A percentile compares a stretch with the other conserved stretches of the same genome.
Conservation (phyloP, 2,329 filamentous ascomycete genomes). For the Botrytis medusae region DNA sequence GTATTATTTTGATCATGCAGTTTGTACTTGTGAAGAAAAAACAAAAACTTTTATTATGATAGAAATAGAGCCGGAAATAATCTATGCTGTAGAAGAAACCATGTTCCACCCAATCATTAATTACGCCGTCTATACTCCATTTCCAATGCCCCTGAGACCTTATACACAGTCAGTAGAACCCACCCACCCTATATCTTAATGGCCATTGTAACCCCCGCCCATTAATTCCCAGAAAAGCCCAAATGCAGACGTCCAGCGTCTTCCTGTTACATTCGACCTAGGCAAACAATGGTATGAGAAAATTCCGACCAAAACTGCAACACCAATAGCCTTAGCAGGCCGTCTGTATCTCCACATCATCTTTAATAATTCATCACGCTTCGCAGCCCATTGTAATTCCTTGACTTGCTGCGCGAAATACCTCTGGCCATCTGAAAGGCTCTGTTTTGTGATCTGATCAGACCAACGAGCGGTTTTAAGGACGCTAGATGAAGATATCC, state of each 20-base stretch:
- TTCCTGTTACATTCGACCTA: not conserved
- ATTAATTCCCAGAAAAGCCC: conserved; percentile 35
- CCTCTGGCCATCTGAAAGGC: conserved; percentile 62
- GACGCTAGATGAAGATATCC: conserved; percentile 73
- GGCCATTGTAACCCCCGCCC: not conserved
- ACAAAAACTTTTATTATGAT: conserved; percentile 12
- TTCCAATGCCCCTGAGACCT: not conserved
- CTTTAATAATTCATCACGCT: conserved; percentile 50
- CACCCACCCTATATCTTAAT: not conserved
- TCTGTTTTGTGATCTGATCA: conserved; percentile 52
- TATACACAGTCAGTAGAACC: not conserved
- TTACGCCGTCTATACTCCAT: conserved; percentile 1
- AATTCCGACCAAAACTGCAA: conserved; percentile 66
- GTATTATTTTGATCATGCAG: not conserved
- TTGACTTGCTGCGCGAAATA: conserved; percentile 70
- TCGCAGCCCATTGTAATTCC: conserved; percentile 69
- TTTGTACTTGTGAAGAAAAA: not conserved
- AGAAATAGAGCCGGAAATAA: not conserved
- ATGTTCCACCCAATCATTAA: not conserved
- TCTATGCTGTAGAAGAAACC: not conserved
- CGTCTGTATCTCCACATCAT: conserved; percentile 64
- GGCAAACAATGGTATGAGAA: conserved; percentile 49
- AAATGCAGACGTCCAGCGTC: conserved; percentile 23
- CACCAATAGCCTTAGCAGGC: conserved; percentile 59
- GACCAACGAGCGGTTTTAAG: conserved; percentile 75